phyloP scores from a whole-genome alignment of 441 rosid species.

The Brassica hybrid region DNA sequence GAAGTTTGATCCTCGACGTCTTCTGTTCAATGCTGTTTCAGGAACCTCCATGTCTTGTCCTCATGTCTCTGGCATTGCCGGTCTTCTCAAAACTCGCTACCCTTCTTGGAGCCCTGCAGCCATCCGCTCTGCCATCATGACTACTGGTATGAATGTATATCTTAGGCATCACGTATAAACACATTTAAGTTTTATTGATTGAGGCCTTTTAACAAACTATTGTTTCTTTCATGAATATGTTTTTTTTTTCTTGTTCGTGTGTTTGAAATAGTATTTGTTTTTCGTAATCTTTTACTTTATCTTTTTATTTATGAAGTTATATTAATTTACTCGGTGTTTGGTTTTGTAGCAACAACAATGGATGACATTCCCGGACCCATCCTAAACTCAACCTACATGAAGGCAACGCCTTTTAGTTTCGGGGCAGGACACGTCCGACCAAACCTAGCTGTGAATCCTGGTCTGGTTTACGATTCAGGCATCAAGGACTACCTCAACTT shows the following conservation, averaged over 20 bases:
- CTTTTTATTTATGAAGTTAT: too few species aligned
- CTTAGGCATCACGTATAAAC: not conserved
- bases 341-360: slow-evolving; percentile 50
- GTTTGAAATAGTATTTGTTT: not conserved
- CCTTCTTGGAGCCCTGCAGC: slow-evolving; percentile 75
- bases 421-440: slow-evolving; percentile 73
- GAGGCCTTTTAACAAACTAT: not conserved
- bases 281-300: not conserved
- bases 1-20: slow-evolving; percentile 53
- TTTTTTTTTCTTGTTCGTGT: slow-evolving; percentile 13
- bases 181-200: not conserved
- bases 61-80: slow-evolving; percentile 66
- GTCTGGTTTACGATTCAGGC: slow-evolving; percentile 56
- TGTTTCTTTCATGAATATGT: slow-evolving; percentile 20
- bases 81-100: slow-evolving; percentile 66
- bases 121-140: slow-evolving; percentile 70
- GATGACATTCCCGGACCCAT: slow-evolving; percentile 51
- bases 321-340: not conserved
- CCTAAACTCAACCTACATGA: slow-evolving; percentile 43
- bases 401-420: slow-evolving; percentile 60
- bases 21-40: slow-evolving; percentile 51
- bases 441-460: slow-evolving; percentile 57
- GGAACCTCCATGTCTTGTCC: slow-evolving; percentile 84
- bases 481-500: slow-evolving; percentile 53
- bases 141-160: slow-evolving; percentile 50